Evolutionary conservation across 23 red algal species (phyloP), one percentile per base, ranked within the genome.

Genomic region (Gracilaria vermiculophylla): DNA sequence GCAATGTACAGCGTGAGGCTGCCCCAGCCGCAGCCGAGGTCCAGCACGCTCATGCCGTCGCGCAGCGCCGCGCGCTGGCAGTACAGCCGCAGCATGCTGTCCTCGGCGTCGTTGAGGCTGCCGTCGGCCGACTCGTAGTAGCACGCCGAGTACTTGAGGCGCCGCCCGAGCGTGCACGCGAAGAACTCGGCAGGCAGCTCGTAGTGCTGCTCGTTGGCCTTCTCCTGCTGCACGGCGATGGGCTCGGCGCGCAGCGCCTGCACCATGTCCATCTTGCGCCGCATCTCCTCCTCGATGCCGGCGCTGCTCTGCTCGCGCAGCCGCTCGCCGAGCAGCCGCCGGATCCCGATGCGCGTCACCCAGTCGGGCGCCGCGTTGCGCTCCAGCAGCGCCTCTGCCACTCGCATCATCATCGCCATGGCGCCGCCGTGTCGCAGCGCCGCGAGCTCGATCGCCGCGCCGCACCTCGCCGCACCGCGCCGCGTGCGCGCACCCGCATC

Each of bases 151-250:
- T 99, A 99, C 73, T 99, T 99, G 27, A 95, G 62, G 15, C 94
- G 90, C 12, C 75, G 81, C 29, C 97, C 97, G 28, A 99, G 83
- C 5, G 88, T 86, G 19, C 69, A 58, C 36, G 36, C 31, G 62
- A 96, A 99, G 62, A 99, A 95, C 28, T 82, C 82, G 32, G 89
- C 87, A 15, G 97, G 92, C 23, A 99, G 32, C 64, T 99, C 97
- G 75, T 99, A 99, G 53, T 99, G 97, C 69, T 99, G 97, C 67
- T 92, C 92, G 83, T 99, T 99, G 16, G 97, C 97, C 70, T 83
- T 80, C 33, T 91, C 85, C 16, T 94, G 91, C 31, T 94, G 31
- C 10, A 95, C 61, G 3, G 97, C 97, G 36, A 99, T 91, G 20
- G 35, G 69, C 11, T 39, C 45, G 11, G 14, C 13, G 24, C 53